Evolutionary conservation across 176 grass and related monocot species (phyloP), one percentile per base, ranked within the genome.

Genomic region (Guadua angustifolia): DNA sequence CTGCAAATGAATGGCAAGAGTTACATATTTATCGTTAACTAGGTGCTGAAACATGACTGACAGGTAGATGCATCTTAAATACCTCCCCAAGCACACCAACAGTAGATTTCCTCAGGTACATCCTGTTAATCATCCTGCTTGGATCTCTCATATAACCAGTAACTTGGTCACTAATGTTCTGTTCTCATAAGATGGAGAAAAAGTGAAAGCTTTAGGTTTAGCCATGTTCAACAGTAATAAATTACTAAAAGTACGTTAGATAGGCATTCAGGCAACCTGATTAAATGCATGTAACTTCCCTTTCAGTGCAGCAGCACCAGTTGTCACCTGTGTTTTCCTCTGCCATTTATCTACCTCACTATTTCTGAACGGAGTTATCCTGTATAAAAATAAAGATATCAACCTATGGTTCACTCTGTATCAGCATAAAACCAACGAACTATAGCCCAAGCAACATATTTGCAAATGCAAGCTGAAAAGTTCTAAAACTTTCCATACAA

Each of bases 341-440:
- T 98, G 93, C 93, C 96, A 98, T 83, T 95, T 98, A 85, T 98
- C 96, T 82, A 95, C 80, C 52, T 90, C 91, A 68, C 68, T 87
- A 75, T 98, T 93, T 82, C 89, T 90, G 68, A 89, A 98, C 8
- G 45, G 78, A n/a, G 80, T 51, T 88, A 94, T 89, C 89, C 96
- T 95, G 93, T 60, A 83, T 65, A 78, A 74, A 71, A 35, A 64
- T 6, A 71, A 89, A 50, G 19, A 60, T 44, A 18, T 38, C 29
- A 56, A 47, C 7, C 12, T 60, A 17, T 46, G 19, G 6, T 56
- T 68, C 7, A 24, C 68, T 44, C 51, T 58, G 26, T 70, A 68
- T 26, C 15, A 43, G 33, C 55, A 17, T 47, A 68, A 49, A 88
- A 57, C 51, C 6, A 79, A 25, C 12, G 2, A 79, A 22, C n/a